phyloP scores from a whole-genome alignment of 768 basidiomycete species.

The Lactarius pseudohatsudake region DNA sequence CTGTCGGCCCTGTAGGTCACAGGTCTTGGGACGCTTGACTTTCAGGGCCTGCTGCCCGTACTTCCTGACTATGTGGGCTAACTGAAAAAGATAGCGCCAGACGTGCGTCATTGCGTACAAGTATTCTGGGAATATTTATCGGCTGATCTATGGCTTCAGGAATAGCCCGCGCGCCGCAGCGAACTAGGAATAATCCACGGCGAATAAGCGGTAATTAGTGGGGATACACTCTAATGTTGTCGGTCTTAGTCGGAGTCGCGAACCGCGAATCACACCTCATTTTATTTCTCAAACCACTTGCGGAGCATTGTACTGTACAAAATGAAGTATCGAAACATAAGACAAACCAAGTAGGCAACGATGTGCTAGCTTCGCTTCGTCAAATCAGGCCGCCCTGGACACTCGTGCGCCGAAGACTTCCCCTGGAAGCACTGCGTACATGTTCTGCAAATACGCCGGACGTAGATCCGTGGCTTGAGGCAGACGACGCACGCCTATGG shows the following conservation, averaged over 20 bases:
- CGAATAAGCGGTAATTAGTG: no score
- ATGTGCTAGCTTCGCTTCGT: neutral
- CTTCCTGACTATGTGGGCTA: no score
- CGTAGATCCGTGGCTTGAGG: constrained; percentile 43
- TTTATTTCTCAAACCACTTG: neutral
- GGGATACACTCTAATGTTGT: no score
- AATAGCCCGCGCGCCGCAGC: no score
- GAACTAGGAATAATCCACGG: no score
- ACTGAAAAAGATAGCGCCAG: no score
- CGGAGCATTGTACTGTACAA: constrained; percentile 6
- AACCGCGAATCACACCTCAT: neutral
- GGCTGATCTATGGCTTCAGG: no score
- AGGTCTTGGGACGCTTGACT: no score
- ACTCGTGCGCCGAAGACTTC: constrained; percentile 17
- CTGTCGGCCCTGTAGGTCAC: no score
- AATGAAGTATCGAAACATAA: constrained; percentile 2
- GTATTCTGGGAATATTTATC: no score
- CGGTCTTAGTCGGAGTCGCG: neutral
- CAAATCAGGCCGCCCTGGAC: constrained; percentile 9
- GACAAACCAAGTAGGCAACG: neutral
- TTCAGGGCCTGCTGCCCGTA: no score
- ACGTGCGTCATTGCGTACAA: no score
- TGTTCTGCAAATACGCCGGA: constrained; percentile 19
- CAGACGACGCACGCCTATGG: constrained; percentile 74
- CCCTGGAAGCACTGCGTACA: constrained; percentile 20